phyloP scores from a whole-genome alignment of 768 basidiomycete genomes.

The Rhodotorula paludigena region DNA sequence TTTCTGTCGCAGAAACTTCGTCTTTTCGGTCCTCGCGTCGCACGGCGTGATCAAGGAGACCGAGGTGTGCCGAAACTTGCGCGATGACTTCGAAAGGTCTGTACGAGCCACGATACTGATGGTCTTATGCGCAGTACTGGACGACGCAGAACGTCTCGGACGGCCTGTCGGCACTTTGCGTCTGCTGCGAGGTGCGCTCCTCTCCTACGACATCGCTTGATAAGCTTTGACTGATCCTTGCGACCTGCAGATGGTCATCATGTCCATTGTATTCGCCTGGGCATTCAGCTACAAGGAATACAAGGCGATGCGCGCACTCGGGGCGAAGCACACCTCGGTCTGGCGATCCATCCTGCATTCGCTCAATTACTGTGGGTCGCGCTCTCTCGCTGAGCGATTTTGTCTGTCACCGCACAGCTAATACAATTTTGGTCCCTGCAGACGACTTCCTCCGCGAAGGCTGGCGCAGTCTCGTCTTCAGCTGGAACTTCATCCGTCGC shows the following conservation, averaged over 20 bases:
- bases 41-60: constrained; percentile 69
- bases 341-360: constrained; percentile 68
- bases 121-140: constrained; percentile 59
- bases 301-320: constrained; percentile 45
- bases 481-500: constrained; percentile 51
- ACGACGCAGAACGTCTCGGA: constrained; percentile 76
- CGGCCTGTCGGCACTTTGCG: constrained; percentile 73
- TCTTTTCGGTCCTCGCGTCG: constrained; percentile 62
- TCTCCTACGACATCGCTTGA: constrained; percentile 26
- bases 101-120: no score
- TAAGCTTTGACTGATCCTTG: not conserved
- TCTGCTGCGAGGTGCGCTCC: constrained; percentile 67
- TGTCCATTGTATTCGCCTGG: constrained; percentile 73
- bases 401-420: no score
- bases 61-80: no score
- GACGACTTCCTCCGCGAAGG: constrained; percentile 69
- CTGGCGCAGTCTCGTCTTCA: constrained; percentile 59
- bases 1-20: constrained; percentile 53
- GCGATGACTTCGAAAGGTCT: no score
- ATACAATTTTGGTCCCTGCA: not conserved
- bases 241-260: constrained; percentile 68
- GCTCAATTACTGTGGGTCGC: constrained; percentile 44
- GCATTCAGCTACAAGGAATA: constrained; percentile 73
- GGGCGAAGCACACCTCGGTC: constrained; percentile 51
- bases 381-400: not conserved